Base-by-base conservation (phyloP, 805 yeast genomes). In the Myxozyma geophila region DNA sequence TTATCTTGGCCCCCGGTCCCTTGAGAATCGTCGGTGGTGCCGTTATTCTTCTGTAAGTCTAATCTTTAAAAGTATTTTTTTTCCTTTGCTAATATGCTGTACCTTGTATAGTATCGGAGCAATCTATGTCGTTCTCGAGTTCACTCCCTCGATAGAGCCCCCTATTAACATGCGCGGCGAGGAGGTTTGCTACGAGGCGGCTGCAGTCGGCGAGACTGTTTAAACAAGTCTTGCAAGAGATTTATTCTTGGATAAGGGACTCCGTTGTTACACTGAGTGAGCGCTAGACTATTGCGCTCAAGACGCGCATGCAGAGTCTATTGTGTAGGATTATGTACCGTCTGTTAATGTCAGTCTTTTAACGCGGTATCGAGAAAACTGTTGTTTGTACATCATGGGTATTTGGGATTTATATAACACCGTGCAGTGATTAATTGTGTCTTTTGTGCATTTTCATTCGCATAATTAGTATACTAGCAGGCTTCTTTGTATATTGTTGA, bases 91-190 rank as follows among this genome's bases (percentile, higher is more conserved):
- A 15, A 23, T 50, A n/a, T n/a, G n/a, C n/a, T n/a, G n/a, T n/a
- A n/a, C 35, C 8, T 19, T 53, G 35, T 10, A 39, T 12, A 63
- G 68, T 5, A 75, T 85, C 28, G 97, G 96, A 36, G 72, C 84
- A 23, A 82, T 76, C 2, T 90, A 80, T 75, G 73, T 82, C 54
- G 83, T 77, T 0, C 80, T 90, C 71, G 95, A 90, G 75, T 87
- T 88, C 56, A 75, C 89, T 35, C 91, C 92, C 19, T 83, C 88
- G 64, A 79, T 90, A 48, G 87, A 89, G 58, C 88, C 92, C 36
- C 97, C 97, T 19, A 88, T 84, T 62, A 90, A 88, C 76, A 90
- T 91, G 89, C 88, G 82, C 71, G 23, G 36, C 36, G 86, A 80
- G 49, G 80, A 75, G 50, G 69, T 70, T 47, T 77, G 76, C 12